Percentiles rank a stretch among this genome's conserved stretches.
These are phyloP conservation scores for Sicyos baderoa DNA, from an alignment of 306 rosid genomes.

Conservation along the genomic window DNA sequence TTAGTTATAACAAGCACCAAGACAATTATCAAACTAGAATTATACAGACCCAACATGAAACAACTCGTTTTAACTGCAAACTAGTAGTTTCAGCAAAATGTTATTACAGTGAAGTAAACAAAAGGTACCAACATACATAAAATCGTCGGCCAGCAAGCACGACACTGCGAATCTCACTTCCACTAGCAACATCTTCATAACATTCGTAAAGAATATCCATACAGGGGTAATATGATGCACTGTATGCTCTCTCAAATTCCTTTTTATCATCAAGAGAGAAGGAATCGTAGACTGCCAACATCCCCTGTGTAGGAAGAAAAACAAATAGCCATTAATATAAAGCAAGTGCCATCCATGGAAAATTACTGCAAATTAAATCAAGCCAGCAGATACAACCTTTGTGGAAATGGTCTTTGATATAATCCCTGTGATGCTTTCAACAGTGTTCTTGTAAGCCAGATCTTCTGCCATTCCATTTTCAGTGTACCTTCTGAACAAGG, in stretches of 20 bases:
- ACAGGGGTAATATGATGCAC: constrained; percentile 91
- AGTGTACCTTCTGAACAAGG: constrained; percentile 83
- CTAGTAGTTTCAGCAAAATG: not conserved
- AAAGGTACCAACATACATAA: constrained; percentile 39
- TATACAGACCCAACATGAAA: not conserved
- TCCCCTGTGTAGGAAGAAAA: constrained; percentile 44
- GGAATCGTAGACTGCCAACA: constrained; percentile 75
- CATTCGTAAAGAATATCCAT: constrained; percentile 97
- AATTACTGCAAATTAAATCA: not conserved
- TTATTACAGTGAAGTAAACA: not conserved
- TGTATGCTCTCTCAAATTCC: constrained; percentile 86
- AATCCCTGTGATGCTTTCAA: constrained; percentile 76
- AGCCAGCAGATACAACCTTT: constrained; percentile 43
- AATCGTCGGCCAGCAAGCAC: constrained; percentile 97
- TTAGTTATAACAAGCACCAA: not conserved
- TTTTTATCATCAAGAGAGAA: constrained; percentile 63
- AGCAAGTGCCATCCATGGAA: not conserved
- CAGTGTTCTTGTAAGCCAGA: constrained; percentile 87
- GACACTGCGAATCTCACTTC: constrained; percentile 94
- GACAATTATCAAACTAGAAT: not conserved
- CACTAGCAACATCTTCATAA: constrained; percentile 84
- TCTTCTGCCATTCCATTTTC: constrained; percentile 87
- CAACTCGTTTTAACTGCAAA: not conserved
- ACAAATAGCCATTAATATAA: not conserved
- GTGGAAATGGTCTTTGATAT: constrained; percentile 78